Base-by-base conservation (phyloP, 495 filamentous ascomycete genomes). In the Aspergillus cavernicola region DNA sequence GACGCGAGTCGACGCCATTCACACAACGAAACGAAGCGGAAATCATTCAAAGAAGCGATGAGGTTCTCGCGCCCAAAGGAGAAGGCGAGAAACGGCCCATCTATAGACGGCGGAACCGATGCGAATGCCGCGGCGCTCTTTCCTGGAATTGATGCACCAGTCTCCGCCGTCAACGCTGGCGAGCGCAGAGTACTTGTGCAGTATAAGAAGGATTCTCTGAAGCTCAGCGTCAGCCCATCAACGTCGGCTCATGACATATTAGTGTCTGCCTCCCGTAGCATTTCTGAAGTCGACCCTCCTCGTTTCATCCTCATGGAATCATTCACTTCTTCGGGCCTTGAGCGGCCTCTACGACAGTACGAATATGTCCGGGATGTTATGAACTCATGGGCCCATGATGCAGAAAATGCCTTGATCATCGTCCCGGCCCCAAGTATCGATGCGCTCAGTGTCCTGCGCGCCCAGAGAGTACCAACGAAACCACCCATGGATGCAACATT, bases 351-450 rank as follows among this genome's bases (percentile, higher is more conserved):
- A 20, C 88, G 93, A 11, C 84, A 80, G 7, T 97, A 96, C 65
- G 93, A 98, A 71, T 83, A 80, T 54, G 77, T 97, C 22, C 81
- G 90, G 31, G 90, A 96, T 66, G 81, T 96, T 22, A 77, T 97
- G 79, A 95, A 92, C 65, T 93, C 90, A 3, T 98, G 93, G 93
- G 84, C 92, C 29, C 69, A 76, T 13, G 91, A 95, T 64, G 72
- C 75, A 1, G 80, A 87, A 56, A 92, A 93, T 62, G 67, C 73
- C 1, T 72, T 97, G 15, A 63, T 86, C 13, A 67, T 96, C 16
- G 80, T 72, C 52, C 74, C 70, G 61, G 73, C 71, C 61, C 66
- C 74, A 19, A 73, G 69, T 12, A 63, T 73, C 9, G 70, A 74
- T 29, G 66, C 69, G 1, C 64, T 80, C 50, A 57, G 70, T 45